Conservation (phyloP, 768 basidiomycete genomes). For the Kondoa subrosea region DNA sequence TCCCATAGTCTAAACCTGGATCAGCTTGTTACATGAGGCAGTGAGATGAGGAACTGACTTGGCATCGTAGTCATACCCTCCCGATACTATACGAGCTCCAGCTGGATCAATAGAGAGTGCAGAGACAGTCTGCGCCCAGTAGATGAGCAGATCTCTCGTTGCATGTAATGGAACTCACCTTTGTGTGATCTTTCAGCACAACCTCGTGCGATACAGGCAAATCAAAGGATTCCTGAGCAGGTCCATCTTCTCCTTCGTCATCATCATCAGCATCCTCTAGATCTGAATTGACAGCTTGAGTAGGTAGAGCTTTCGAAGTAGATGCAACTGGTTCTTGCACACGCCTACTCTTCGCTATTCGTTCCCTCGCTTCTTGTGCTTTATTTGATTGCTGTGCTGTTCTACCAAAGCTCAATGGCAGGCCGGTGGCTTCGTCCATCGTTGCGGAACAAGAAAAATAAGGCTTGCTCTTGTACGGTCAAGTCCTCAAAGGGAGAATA, state of each 20-base stretch:
- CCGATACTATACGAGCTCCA: constrained; percentile 75
- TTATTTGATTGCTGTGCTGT: constrained; percentile 28
- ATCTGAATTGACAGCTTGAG: neutral
- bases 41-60: constrained; percentile 35
- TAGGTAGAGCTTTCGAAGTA: neutral
- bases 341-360: constrained; percentile 52
- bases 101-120: constrained; percentile 83
- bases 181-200: constrained; percentile 80
- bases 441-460: too few species aligned
- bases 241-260: constrained; percentile 20
- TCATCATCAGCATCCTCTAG: constrained; percentile 20
- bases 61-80: constrained; percentile 92
- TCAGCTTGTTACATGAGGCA: neutral
- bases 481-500: too few species aligned
- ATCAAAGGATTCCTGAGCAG: constrained; percentile 26
- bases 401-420: constrained; percentile 77
- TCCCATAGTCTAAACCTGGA: constrained; percentile 52
- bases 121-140: constrained; percentile 47
- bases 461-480: too few species aligned
- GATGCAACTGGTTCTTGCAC: neutral
- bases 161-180: constrained; percentile 34
- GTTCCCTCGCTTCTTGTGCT: constrained; percentile 49
- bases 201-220: constrained; percentile 87
- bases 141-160: neutral
- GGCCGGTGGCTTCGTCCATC: constrained; percentile 49